phyloP scores from a whole-genome alignment of 768 basidiomycete genomes.

The Cystobasidium onofrii region DNA sequence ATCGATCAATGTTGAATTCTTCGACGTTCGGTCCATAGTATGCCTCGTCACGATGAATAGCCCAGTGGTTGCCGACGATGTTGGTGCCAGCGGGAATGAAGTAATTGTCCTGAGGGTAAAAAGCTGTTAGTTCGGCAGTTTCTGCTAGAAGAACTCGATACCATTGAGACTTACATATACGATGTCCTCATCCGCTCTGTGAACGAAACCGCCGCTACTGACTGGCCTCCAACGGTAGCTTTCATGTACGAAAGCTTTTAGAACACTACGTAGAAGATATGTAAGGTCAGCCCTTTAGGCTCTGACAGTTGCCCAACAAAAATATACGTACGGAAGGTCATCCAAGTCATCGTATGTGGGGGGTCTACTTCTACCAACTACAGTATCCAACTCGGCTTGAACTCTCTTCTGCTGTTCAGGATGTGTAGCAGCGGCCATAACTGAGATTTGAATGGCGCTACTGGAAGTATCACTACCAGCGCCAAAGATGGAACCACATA shows the following conservation, averaged over 20 bases:
- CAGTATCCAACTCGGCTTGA: constrained; percentile 30
- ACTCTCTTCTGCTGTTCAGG: constrained; percentile 29
- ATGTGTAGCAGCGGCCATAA: constrained; percentile 33
- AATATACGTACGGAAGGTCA: constrained; percentile 15
- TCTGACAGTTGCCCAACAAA: not conserved
- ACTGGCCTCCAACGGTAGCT: constrained; percentile 34
- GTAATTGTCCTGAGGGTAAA: constrained; percentile 5
- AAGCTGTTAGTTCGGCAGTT: not conserved
- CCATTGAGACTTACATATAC: not conserved
- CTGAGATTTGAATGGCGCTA: constrained; percentile 29
- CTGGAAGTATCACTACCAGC: constrained; percentile 32
- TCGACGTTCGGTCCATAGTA: constrained; percentile 19
- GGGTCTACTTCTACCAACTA: constrained; percentile 25
- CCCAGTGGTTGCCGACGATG: constrained; percentile 34
- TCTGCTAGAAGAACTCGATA: not conserved
- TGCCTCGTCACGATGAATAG: constrained; percentile 12
- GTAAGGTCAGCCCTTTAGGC: not conserved
- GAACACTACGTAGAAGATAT: not conserved
- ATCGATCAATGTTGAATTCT: constrained; percentile 21
- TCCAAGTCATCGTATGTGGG: constrained; percentile 29
- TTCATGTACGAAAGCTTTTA: constrained; percentile 29
- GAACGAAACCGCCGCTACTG: constrained; percentile 31
- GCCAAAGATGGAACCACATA: constrained; percentile 32
- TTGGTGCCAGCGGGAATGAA: constrained; percentile 26
- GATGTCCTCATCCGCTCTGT: constrained; percentile 18